Percentiles rank a stretch among this genome's conserved stretches.
phyloP scores from a whole-genome alignment of 129 eudicot species.

The Deinandra increscens region DNA sequence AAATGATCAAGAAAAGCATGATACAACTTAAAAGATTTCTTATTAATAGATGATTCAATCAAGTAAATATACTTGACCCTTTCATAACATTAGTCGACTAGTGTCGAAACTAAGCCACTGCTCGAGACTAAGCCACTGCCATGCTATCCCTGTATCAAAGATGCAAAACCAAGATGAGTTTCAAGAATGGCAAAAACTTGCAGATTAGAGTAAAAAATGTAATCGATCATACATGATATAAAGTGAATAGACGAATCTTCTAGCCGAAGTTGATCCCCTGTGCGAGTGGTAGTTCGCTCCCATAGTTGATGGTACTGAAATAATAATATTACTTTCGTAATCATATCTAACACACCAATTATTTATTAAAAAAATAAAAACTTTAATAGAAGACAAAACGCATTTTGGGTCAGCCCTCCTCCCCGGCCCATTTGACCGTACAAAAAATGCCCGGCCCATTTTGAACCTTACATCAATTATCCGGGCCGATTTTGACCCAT shows the following conservation, averaged over 20 bases:
- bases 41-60: background rate
- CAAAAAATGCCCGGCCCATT: no score
- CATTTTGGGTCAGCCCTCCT: no score
- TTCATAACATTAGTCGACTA: background rate
- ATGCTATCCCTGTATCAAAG: slow-evolving; percentile 4
- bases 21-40: background rate
- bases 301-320: slow-evolving; percentile 83
- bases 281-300: slow-evolving; percentile 86
- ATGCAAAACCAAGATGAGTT: background rate
- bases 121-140: slow-evolving; percentile 1
- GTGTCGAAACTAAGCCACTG: background rate
- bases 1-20: background rate
- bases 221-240: background rate
- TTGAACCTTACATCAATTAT: no score
- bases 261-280: slow-evolving; percentile 96
- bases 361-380: background rate
- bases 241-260: slow-evolving; percentile 4
- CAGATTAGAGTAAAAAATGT: background rate
- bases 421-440: no score
- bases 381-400: background rate
- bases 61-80: background rate
- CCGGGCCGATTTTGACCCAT: no score
- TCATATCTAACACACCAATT: background rate
- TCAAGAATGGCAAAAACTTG: background rate
- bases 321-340: background rate